Percentiles rank a stretch among this genome's conserved stretches.
Conservation (phyloP, 1,139 yeast species). For the Trichomonascaceae sp. region DNA sequence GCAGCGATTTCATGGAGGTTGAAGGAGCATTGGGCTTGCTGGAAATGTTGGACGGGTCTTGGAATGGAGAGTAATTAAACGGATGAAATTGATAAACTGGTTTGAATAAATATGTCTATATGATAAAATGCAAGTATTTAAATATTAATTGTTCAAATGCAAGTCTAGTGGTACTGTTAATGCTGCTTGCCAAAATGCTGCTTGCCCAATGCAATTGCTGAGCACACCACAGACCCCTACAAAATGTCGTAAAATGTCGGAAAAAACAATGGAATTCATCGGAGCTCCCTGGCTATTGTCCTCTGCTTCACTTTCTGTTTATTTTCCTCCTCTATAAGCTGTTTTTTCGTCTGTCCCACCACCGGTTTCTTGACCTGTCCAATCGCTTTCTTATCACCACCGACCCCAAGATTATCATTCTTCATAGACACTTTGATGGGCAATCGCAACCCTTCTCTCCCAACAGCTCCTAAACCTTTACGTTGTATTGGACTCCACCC, state of each 20-base stretch:
- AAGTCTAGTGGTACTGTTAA: too few species aligned
- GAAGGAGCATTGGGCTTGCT: too few species aligned
- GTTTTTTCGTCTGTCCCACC: constrained; percentile 11
- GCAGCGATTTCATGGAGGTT: background rate
- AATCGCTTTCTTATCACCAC: constrained; percentile 10
- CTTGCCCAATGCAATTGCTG: too few species aligned
- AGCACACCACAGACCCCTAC: too few species aligned
- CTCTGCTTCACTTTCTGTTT: constrained; percentile 14
- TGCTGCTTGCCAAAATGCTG: too few species aligned
- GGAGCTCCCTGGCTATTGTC: constrained; percentile 15
- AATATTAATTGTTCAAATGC: too few species aligned
- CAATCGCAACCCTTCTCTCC: constrained; percentile 22
- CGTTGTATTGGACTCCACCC: constrained; percentile 24
- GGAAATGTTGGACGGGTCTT: background rate
- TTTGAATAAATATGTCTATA: too few species aligned
- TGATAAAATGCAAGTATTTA: background rate
- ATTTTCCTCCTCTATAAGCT: constrained; percentile 11
- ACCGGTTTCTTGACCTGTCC: background rate
- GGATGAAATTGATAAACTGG: too few species aligned
- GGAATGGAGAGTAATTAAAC: too few species aligned
- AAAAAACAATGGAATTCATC: background rate
- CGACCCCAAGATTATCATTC: constrained; percentile 19
- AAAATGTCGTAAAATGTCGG: background rate
- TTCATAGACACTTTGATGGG: constrained; percentile 18
- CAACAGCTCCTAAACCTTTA: constrained; percentile 22